A percentile compares a stretch with the other conserved stretches of the same genome.
phyloP scores from a whole-genome alignment of 2,329 filamentous ascomycete species.

The Zasmidium cellare region DNA sequence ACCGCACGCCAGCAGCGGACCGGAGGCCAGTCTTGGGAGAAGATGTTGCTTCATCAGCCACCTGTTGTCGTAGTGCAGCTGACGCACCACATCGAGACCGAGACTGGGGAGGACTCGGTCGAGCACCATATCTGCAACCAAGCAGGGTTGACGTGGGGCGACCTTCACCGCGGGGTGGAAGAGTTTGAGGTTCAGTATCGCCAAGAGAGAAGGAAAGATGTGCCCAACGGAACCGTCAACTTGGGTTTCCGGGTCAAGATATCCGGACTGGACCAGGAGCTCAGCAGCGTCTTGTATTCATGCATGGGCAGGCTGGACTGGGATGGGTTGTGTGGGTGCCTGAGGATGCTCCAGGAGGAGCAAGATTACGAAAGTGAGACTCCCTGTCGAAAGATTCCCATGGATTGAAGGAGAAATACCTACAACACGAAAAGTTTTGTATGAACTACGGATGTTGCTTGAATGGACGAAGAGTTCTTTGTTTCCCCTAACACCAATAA shows the following conservation, averaged over 20 bases:
- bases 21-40: background rate
- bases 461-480: too few relatives aligned
- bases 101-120: background rate
- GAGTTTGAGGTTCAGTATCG: background rate
- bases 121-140: background rate
- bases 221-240: too few relatives aligned
- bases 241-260: background rate
- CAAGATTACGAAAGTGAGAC: background rate
- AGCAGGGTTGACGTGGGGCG: background rate
- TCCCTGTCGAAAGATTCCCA: too few relatives aligned
- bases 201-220: background rate
- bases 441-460: too few relatives aligned
- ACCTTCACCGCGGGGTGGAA: background rate
- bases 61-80: background rate
- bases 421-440: too few relatives aligned
- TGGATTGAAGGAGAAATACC: too few relatives aligned
- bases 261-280: background rate
- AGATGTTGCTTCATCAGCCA: background rate
- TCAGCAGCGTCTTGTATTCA: background rate
- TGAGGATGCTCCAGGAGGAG: background rate
- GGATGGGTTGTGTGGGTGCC: background rate
- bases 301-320: background rate
- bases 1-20: background rate
- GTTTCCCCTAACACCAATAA: too few relatives aligned
- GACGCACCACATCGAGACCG: background rate